Evolutionary conservation across 768 basidiomycete species (phyloP).

Genomic region (Coprinopsis strossmayeri): DNA sequence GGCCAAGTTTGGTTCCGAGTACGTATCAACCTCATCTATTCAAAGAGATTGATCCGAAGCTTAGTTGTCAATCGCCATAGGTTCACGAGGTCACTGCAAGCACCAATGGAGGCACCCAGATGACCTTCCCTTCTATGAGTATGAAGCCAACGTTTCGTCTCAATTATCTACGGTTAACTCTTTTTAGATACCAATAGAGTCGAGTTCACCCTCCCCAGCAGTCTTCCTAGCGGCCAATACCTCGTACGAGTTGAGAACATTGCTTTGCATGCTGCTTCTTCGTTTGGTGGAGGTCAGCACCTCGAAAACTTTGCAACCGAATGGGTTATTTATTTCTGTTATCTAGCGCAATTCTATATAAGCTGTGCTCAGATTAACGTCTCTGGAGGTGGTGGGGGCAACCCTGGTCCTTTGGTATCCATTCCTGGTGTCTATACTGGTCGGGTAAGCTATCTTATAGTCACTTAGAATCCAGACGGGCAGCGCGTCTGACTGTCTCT

Average conservation of each 20-base stretch:
- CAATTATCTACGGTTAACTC: too few species aligned
- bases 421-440: conserved; percentile 24
- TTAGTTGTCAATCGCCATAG: too few species aligned
- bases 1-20: conserved; percentile 43
- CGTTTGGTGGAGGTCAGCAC: conserved; percentile 30
- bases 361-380: conserved; percentile 33
- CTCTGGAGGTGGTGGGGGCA: conserved; percentile 22
- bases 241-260: conserved; percentile 33
- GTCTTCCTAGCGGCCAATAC: conserved; percentile 30
- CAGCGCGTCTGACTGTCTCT: neutral
- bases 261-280: conserved; percentile 29
- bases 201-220: conserved; percentile 29
- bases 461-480: neutral
- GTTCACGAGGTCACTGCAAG: conserved; percentile 33
- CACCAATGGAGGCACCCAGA: conserved; percentile 32
- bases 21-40: conserved; percentile 11
- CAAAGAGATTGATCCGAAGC: too few species aligned
- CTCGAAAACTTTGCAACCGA: too few species aligned
- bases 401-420: conserved; percentile 19
- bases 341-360: conserved; percentile 24
- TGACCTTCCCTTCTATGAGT: conserved; percentile 32
- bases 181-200: conserved; percentile 8
- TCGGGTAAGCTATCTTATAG: conserved; percentile 12
- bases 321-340: neutral
- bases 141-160: neutral